These are phyloP conservation scores for Chlamydomonas reinhardtii DNA, from an alignment of 163 green algal genomes.

Conservation along the genomic window DNA sequence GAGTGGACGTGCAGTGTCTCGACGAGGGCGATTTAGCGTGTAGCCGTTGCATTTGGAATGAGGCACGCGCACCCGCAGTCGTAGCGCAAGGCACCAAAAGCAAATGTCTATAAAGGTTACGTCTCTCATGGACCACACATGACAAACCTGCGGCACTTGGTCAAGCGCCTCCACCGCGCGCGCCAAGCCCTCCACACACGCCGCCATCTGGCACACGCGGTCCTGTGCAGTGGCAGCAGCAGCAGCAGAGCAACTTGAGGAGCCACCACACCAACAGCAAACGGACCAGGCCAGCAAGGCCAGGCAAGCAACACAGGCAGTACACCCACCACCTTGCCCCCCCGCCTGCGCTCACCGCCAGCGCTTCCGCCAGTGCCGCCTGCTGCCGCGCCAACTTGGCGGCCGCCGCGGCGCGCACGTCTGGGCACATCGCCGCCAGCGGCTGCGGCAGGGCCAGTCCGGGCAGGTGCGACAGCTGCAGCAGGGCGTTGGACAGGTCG, in stretches of 20 bases:
- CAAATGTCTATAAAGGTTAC: too few relatives aligned
- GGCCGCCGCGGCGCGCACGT: slow-evolving; percentile 33
- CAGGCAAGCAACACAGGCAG: too few relatives aligned
- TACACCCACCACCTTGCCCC: neutral
- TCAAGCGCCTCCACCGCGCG: slow-evolving; percentile 5
- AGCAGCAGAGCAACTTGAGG: neutral
- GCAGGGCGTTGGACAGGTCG: slow-evolving; percentile 11
- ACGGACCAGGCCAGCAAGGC: too few relatives aligned
- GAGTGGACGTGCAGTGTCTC: too few relatives aligned
- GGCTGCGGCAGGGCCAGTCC: neutral
- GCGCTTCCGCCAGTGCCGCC: neutral
- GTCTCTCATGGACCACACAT: too few relatives aligned
- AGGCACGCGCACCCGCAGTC: too few relatives aligned
- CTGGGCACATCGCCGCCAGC: slow-evolving; percentile 3
- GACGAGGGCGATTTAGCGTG: too few relatives aligned
- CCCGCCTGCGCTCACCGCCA: neutral
- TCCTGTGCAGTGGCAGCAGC: neutral
- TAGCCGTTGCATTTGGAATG: too few relatives aligned
- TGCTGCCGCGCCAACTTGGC: slow-evolving; percentile 33
- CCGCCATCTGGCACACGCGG: neutral
- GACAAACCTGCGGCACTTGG: neutral
- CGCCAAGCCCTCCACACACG: neutral
- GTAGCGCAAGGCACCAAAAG: too few relatives aligned
- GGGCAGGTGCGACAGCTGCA: slow-evolving; percentile 14
- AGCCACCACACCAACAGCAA: too few relatives aligned